Percentiles rank a stretch among this genome's conserved stretches.
Evolutionary conservation across 202 grass and related monocot species (phyloP).

Genomic region (Elaeis oleifera): DNA sequence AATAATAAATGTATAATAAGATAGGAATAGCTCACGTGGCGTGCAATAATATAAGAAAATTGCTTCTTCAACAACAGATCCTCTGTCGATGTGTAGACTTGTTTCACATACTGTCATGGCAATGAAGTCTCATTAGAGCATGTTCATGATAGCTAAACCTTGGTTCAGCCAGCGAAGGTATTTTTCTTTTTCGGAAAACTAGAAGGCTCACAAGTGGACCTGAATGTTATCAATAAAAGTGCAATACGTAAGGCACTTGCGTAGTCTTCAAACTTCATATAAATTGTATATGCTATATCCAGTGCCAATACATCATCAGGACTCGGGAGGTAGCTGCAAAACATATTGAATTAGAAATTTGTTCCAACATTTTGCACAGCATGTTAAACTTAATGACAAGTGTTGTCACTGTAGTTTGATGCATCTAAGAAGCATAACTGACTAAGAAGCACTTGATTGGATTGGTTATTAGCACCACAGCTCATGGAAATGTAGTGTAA

Average conservation of each 20-base stretch:
- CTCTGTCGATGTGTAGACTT: constrained; percentile 67
- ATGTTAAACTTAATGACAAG: no score
- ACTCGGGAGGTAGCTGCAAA: constrained; percentile 54
- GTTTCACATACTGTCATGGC: constrained; percentile 73
- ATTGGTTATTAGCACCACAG: no score
- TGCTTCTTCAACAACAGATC: constrained; percentile 88
- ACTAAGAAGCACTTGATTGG: no score
- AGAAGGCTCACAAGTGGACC: constrained; percentile 23
- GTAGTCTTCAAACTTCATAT: constrained; percentile 83
- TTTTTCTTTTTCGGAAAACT: neutral
- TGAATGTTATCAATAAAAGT: constrained; percentile 67
- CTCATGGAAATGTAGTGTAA: no score
- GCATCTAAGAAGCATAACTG: no score
- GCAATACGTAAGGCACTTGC: constrained; percentile 76
- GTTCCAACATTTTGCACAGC: no score
- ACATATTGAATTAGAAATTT: constrained; percentile 18
- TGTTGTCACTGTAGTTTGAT: no score
- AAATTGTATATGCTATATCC: constrained; percentile 90
- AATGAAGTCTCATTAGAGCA: constrained; percentile 21
- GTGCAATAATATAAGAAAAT: constrained; percentile 84
- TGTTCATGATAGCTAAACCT: constrained; percentile 2
- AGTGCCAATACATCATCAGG: constrained; percentile 81
- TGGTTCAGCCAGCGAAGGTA: neutral
- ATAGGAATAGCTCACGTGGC: constrained; percentile 42
- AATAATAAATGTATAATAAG: no score